Base-by-base conservation (phyloP, 78 protist species). In the Dictyostelium capitatum region DNA sequence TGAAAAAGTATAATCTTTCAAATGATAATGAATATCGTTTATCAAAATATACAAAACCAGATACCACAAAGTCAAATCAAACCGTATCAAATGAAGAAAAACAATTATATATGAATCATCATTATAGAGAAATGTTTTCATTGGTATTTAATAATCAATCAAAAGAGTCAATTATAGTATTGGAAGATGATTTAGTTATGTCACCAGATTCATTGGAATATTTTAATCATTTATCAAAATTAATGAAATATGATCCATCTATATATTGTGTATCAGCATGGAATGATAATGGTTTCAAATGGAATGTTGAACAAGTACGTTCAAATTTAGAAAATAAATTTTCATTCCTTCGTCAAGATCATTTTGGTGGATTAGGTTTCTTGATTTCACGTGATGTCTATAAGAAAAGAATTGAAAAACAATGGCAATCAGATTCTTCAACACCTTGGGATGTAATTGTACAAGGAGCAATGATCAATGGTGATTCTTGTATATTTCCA, bases 271-370 rank as follows among this genome's bases (percentile, higher is more conserved):
- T 97, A 1, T 91, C 97, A 2, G 96, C 97, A 6, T 98, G 97
- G 97, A 97, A 97, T 69, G 99, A 98, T 87, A 95, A 97, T 70
- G 99, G 83, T 20, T 87, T 41, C 19, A 74, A 48, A 65, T 87
- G 83, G 85, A 57, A 75, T 41, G n/a, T 30, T 41, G 56, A 65
- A 1, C 78, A 50, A 1, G 25, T 30, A 28, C 3, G 50, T 30
- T 30, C 59, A 19, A 48, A 37, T 20, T n/a, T 10, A 14, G 77
- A 62, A 0, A 17, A n/a, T 17, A 62, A 48, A 64, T 87, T 50
- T 41, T 12, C 72, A 15, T 74, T 87, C 59, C 46, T 25, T 15
- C n/a, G 93, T 32, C 85, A 87, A 51, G 47, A 77, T 23, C 93
- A 87, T 62, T 87, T 87, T 51, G 93, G 93, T 30, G 93, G 93